Base-by-base conservation (phyloP, 305 asterid species). In the Striga hermonthica region DNA sequence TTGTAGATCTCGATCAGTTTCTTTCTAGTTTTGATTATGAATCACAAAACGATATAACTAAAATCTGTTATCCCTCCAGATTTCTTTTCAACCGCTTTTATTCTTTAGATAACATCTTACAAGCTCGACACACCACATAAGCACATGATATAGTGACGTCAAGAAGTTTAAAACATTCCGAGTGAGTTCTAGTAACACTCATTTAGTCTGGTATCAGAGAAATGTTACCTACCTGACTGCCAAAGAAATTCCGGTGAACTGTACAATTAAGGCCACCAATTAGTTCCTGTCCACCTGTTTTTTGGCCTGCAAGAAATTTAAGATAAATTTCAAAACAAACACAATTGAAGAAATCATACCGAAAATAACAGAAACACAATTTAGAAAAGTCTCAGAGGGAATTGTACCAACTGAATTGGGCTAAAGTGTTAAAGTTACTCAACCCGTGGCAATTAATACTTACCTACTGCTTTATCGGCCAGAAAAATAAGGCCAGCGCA, bases 401-500 rank as follows among this genome's bases (percentile, higher is more conserved):
- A 2, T 7, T 34, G 6, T 44, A 37, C 59, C 35, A 31, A 10
- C 28, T 44, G 67, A 56, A 67, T 60, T 54, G 44, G 31, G 60
- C 49, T 45, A 16, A 64, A 7, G 48, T 36, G 38, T 40, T 64
- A 53, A 55, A 41, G 35, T 60, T 53, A 50, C 38, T 22, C 45
- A 48, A 9, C 52, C 60, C 34, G 37, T 31, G 50, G 12, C 31
- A 52, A 48, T 57, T 54, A 56, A 69, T 41, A 75, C 92, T 50
- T 66, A 91, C 98, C 98, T 59, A 63, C 71, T 67, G 97, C 97
- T 75, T 70, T 92, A 82, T 92, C 80, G 11, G 98, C 97, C 83
- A 92, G 68, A 70, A 92, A 92, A 45, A 92, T 92, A 65, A 92
- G 96, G 62, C 98, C 98, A 11, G 98, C 98, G 71, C 98, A 92